phyloP scores from a whole-genome alignment of 1,139 yeast species.

The Pichia sp. region DNA sequence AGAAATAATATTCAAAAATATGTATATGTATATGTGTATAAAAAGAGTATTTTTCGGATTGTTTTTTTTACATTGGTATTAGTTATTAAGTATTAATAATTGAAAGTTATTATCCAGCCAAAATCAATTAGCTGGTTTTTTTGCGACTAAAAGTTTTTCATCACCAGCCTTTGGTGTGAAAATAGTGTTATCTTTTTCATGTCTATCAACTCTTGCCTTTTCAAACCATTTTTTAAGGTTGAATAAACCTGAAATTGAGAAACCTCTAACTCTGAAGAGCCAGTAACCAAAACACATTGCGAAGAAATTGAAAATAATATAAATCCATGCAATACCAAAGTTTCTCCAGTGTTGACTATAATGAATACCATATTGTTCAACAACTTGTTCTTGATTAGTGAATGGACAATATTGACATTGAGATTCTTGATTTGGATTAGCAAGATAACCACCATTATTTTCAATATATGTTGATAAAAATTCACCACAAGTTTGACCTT shows the following conservation, averaged over 20 bases:
- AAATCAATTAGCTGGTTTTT: slow-evolving; percentile 8
- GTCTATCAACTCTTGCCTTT: slow-evolving; percentile 31
- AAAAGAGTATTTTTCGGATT: background rate
- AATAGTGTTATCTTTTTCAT: slow-evolving; percentile 35
- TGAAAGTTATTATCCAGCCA: background rate
- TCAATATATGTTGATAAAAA: slow-evolving; percentile 37
- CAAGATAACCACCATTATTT: slow-evolving; percentile 46
- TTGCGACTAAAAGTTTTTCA: slow-evolving; percentile 29
- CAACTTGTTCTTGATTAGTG: slow-evolving; percentile 32
- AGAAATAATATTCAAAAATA: background rate
- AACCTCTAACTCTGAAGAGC: slow-evolving; percentile 25
- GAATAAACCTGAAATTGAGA: slow-evolving; percentile 18
- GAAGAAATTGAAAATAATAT: slow-evolving; percentile 45
- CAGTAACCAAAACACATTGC: slow-evolving; percentile 34
- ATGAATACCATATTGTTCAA: slow-evolving; percentile 34
- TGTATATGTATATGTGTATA: no score
- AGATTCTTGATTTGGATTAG: slow-evolving; percentile 44
- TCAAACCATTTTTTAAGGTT: slow-evolving; percentile 21
- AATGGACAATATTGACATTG: slow-evolving; percentile 43
- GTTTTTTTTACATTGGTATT: background rate
- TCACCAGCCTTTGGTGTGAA: slow-evolving; percentile 34
- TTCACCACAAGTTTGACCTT: slow-evolving; percentile 52
- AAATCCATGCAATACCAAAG: slow-evolving; percentile 50
- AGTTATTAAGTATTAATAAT: background rate
- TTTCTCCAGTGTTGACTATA: slow-evolving; percentile 62